A percentile compares a stretch with the other conserved stretches of the same genome.
Evolutionary conservation across 75 land plant species (phyloP).

Genomic region (Gnetum montanum): DNA sequence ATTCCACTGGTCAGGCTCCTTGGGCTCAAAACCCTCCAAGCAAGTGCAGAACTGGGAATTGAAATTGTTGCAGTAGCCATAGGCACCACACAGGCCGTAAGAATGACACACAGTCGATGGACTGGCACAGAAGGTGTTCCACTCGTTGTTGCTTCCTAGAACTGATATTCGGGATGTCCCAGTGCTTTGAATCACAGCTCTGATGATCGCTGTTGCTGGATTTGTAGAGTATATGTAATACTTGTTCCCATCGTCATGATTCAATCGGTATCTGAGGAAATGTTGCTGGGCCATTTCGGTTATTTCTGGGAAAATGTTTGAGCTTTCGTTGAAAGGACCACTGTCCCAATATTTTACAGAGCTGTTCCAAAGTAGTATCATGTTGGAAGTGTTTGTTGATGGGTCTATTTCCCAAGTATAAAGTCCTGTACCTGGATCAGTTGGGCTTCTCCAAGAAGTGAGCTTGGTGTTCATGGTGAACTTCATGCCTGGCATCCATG

Average conservation of each 20-base stretch:
- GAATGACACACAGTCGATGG: conserved; percentile 17
- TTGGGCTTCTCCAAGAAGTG: conserved; percentile 20
- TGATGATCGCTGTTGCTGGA: not conserved
- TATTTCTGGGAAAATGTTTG: conserved; percentile 29
- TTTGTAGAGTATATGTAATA: conserved; percentile 2
- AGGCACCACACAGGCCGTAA: conserved; percentile 15
- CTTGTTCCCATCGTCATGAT: not conserved
- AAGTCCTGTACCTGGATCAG: conserved; percentile 38
- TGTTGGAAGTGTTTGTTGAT: conserved; percentile 15
- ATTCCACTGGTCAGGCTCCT: conserved; percentile 14
- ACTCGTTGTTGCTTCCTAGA: not conserved
- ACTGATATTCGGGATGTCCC: conserved; percentile 4
- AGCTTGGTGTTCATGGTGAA: conserved; percentile 5
- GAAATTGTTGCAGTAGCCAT: conserved; percentile 7
- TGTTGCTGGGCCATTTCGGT: conserved; percentile 59
- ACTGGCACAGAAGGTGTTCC: conserved; percentile 9
- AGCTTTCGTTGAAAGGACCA: conserved; percentile 61
- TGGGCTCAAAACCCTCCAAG: conserved; percentile 21
- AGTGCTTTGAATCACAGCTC: not conserved
- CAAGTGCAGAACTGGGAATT: conserved; percentile 9
- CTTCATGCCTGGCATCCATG: conserved; percentile 8
- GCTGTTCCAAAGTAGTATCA: conserved; percentile 15
- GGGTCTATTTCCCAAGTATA: conserved; percentile 27
- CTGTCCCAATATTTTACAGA: conserved; percentile 38
- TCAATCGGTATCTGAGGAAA: conserved; percentile 53